phyloP scores from a whole-genome alignment of 176 grass and related monocot genomes.

The Aegilops bicornis region DNA sequence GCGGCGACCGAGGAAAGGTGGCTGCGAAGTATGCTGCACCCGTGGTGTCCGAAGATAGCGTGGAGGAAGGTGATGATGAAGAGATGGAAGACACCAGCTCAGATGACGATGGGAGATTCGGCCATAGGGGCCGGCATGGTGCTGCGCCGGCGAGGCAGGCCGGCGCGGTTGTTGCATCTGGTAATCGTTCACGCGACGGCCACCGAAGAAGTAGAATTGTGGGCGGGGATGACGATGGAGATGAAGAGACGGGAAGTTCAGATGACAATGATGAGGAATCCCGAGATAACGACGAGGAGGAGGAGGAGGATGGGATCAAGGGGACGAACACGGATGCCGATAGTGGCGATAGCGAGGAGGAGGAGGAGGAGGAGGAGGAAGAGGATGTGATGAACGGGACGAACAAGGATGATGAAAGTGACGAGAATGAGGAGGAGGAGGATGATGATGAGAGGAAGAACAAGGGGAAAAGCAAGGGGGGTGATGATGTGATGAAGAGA shows the following conservation, averaged over 20 bases:
- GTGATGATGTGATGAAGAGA: no score
- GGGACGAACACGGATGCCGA: no score
- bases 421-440: no score
- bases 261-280: no score
- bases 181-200: background rate
- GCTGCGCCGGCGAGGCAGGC: background rate
- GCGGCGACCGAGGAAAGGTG: background rate
- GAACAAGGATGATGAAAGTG: no score
- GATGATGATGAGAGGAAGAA: background rate
- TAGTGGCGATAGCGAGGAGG: no score
- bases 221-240: background rate
- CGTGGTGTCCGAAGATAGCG: background rate
- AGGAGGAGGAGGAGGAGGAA: no score
- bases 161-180: background rate
- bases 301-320: no score
- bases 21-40: background rate
- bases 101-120: background rate
- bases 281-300: no score
- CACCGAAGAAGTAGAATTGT: background rate
- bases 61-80: background rate
- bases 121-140: background rate
- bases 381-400: no score
- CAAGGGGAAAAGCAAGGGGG: background rate
- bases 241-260: no score
- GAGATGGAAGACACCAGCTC: background rate